A percentile compares a stretch with the other conserved stretches of the same genome.
Conservation (phyloP, 179 eudicot genomes). For the Dionaea muscipula region DNA sequence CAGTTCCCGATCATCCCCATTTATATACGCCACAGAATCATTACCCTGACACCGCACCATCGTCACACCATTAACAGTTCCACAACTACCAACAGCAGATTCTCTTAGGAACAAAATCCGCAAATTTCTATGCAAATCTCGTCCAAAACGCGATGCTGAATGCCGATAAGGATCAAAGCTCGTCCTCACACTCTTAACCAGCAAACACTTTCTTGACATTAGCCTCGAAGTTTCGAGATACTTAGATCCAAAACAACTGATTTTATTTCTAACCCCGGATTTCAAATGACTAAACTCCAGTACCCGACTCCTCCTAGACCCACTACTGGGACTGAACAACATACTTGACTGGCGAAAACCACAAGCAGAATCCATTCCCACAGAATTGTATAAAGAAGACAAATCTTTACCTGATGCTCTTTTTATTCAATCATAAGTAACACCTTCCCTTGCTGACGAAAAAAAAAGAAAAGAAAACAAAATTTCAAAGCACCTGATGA, state of each 20-base stretch:
- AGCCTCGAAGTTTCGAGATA: constrained; percentile 22
- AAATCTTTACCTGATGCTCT: not conserved
- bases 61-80: constrained; percentile 15
- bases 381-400: not conserved
- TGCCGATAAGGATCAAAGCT: constrained; percentile 12
- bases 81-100: constrained; percentile 13
- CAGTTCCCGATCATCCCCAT: constrained; percentile 38
- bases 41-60: constrained; percentile 47
- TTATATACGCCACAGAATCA: constrained; percentile 53
- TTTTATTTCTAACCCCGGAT: constrained; percentile 21
- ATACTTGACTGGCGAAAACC: constrained; percentile 42
- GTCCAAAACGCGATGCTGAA: constrained; percentile 15
- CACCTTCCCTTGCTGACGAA: not conserved
- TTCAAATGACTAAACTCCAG: constrained; percentile 19
- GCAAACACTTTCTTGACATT: constrained; percentile 17
- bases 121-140: constrained; percentile 18
- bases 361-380: constrained; percentile 49
- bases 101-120: constrained; percentile 17
- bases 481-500: not conserved
- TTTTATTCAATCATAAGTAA: not conserved
- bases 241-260: constrained; percentile 20
- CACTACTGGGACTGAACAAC: constrained; percentile 24
- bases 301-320: constrained; percentile 21
- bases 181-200: constrained; percentile 33
- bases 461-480: not conserved